Evolutionary conservation across 352 stramenopile species (phyloP), one percentile per base, ranked within the genome.

Genomic region (Phytophthora fragariaefolia): DNA sequence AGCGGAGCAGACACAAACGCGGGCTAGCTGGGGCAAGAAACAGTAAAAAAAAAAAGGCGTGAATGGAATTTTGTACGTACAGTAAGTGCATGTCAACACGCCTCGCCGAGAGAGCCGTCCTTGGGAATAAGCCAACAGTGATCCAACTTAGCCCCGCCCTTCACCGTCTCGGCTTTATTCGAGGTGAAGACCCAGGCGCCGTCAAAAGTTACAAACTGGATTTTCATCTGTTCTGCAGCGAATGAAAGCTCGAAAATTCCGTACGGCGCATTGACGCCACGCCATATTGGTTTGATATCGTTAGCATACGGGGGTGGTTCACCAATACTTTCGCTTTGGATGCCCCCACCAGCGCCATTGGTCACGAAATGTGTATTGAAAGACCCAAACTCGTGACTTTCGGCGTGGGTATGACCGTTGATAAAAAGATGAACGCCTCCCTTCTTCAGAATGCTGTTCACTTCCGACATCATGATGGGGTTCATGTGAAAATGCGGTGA

Each of bases 361-460:
- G 84, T 90, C 28, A 91, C 67, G 28, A 93, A 91, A 38, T 91
- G 85, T 8, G 84, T 92, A 36, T 89, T 88, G 55, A 90, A 92
- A 9, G 58, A 58, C 7, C 65, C 80, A 40, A 83, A 89, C 40
- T 92, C 80, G 66, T 93, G 84, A 49, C 80, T 88, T 69, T 91
- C 82, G 26, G 78, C 85, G 53, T 93, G 84, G 3, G 79, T 93
- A 71, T 93, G 84, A 32, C 85, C 85, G 63, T 91, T 91, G 42
- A 93, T 82, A 62, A 76, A 91, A 23, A 87, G 65, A 18, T 90
- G 77, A 7, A 91, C 68, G 56, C 71, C 74, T 27, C 64, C 73
- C 24, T 73, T 78, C 9, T 71, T 57, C 6, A 90, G 59, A 72
- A 87, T 77, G 1, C 74, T 45, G 56, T 89, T 88, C 73, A 86